Evolutionary conservation across 2,329 filamentous ascomycete species (phyloP).

Genomic region (Sclerotinia subarctica): DNA sequence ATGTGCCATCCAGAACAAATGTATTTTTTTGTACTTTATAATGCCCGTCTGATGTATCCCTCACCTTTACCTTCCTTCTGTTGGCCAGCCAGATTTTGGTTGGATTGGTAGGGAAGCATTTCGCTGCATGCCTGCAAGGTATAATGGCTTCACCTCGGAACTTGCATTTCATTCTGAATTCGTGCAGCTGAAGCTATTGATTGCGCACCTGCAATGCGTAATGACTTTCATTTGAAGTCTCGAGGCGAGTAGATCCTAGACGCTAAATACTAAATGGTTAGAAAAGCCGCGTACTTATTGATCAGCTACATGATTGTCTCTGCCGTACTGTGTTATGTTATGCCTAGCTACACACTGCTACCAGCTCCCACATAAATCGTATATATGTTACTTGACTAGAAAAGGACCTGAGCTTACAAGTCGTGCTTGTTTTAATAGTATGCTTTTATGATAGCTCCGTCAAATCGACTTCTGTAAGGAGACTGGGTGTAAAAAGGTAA

Average conservation of each 20-base stretch:
- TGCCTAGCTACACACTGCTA: no score
- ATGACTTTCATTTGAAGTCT: not conserved
- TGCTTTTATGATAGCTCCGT: no score
- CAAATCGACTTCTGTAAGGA: no score
- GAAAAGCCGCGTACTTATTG: no score
- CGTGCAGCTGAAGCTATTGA: not conserved
- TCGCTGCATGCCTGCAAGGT: no score
- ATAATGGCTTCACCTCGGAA: not conserved
- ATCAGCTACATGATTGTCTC: not conserved
- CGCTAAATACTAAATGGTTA: not conserved
- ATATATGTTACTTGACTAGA: no score
- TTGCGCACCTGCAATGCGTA: not conserved
- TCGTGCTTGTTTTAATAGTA: no score
- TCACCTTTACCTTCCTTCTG: not conserved
- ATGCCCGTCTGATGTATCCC: no score
- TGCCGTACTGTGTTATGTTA: not conserved
- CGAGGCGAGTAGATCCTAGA: not conserved
- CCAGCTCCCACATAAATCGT: not conserved
- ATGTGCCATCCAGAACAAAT: not conserved
- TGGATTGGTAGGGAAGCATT: not conserved
- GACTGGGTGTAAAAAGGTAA: no score
- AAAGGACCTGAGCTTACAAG: no score
- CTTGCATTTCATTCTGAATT: not conserved
- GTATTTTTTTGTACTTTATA: not conserved
- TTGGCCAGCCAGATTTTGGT: not conserved